Evolutionary conservation across 306 rosid species (phyloP).

Genomic region (Echinosophora koreensis): DNA sequence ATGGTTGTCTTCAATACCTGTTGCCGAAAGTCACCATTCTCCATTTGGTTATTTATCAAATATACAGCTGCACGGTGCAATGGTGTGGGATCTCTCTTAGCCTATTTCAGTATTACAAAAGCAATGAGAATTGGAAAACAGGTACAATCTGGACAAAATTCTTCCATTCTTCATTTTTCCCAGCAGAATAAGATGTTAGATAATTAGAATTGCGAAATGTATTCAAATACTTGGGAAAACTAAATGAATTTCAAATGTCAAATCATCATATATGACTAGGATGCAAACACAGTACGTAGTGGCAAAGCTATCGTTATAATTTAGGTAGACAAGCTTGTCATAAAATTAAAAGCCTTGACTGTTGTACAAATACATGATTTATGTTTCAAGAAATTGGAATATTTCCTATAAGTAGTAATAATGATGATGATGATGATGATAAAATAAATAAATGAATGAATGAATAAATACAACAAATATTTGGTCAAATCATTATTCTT

Average conservation of each 20-base stretch:
- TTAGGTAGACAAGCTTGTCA: not conserved
- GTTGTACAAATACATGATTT: not conserved
- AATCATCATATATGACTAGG: not conserved
- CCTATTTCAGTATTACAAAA: slow-evolving; percentile 50
- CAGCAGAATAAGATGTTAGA: no score
- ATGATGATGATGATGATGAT: no score
- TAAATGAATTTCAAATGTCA: not conserved
- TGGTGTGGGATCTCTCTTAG: slow-evolving; percentile 73
- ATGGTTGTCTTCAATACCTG: slow-evolving; percentile 56
- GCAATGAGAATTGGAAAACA: no score
- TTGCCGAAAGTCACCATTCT: slow-evolving; percentile 85
- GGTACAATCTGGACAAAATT: no score
- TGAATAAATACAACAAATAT: no score
- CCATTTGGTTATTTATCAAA: slow-evolving; percentile 87
- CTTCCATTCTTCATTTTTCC: no score
- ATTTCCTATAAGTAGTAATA: not conserved
- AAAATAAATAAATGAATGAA: no score
- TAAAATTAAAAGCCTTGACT: not conserved
- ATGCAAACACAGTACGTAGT: not conserved
- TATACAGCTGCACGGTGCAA: slow-evolving; percentile 77
- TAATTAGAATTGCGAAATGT: no score
- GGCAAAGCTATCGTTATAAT: not conserved
- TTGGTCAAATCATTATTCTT: no score
- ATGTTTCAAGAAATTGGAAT: not conserved
- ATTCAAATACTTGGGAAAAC: no score